Percentiles rank a stretch among this genome's conserved stretches.
These are phyloP conservation scores for Trichoderma cornu-damae DNA, from an alignment of 2,329 filamentous ascomycete genomes.

Conservation along the genomic window DNA sequence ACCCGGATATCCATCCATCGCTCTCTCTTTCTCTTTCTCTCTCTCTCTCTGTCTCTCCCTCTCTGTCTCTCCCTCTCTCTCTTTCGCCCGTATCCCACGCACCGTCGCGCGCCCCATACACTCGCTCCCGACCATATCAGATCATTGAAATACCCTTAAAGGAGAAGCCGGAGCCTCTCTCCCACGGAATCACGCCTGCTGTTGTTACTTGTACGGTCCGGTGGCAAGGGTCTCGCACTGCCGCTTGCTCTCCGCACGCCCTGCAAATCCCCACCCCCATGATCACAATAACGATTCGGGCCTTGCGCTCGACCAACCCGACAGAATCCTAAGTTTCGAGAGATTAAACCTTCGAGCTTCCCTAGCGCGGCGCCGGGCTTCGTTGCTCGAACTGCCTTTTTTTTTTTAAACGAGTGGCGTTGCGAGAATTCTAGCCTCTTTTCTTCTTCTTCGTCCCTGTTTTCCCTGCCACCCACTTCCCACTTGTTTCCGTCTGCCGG, in stretches of 20 bases:
- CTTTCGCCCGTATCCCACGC: neutral
- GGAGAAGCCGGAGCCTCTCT: neutral
- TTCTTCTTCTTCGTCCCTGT: neutral
- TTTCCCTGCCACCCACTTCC: neutral
- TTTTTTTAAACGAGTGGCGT: neutral
- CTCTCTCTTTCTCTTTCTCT: too few relatives aligned
- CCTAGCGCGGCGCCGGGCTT: conserved; percentile 1
- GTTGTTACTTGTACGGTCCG: neutral
- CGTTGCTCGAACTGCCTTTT: conserved; percentile 7
- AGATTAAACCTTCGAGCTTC: neutral
- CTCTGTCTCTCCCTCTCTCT: neutral
- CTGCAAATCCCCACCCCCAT: neutral
- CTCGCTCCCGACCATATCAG: neutral
- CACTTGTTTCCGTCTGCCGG: neutral
- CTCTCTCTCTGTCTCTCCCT: too few relatives aligned
- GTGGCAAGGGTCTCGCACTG: conserved; percentile 9
- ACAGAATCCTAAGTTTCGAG: neutral
- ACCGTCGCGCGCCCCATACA: conserved; percentile 1
- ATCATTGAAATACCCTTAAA: neutral
- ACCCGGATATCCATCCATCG: too few relatives aligned
- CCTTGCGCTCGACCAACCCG: conserved; percentile 6
- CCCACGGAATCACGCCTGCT: neutral
- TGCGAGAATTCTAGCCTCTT: neutral
- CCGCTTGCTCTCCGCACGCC: conserved; percentile 10
- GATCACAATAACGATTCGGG: conserved; percentile 23